Percentiles rank a stretch among this genome's conserved stretches.
phyloP scores from a whole-genome alignment of 2,329 filamentous ascomycete genomes.

The Colletotrichum falcatum region DNA sequence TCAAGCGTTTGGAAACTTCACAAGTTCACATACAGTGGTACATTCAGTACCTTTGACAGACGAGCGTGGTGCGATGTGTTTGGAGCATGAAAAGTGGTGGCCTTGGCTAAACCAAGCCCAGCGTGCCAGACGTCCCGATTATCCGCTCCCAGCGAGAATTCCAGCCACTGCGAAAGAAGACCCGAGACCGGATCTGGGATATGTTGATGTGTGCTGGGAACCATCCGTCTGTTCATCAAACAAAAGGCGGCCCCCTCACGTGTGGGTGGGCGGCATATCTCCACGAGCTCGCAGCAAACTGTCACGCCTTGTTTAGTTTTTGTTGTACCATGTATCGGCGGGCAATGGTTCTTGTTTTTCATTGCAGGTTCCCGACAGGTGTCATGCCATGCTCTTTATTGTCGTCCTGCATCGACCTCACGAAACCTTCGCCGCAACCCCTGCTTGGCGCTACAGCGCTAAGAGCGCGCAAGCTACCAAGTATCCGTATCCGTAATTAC shows the following conservation, averaged over 20 bases:
- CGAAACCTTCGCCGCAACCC: neutral
- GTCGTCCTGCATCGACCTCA: slow-evolving; percentile 4
- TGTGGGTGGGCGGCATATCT: neutral
- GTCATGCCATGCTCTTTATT: neutral
- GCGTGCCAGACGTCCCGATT: slow-evolving; percentile 31
- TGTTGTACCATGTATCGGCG: too few species aligned
- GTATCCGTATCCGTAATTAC: neutral
- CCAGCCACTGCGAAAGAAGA: slow-evolving; percentile 3
- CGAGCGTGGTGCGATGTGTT: neutral
- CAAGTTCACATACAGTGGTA: neutral
- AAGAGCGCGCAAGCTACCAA: neutral
- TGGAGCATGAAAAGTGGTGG: slow-evolving; percentile 19
- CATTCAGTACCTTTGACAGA: too few species aligned
- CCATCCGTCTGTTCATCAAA: slow-evolving; percentile 3
- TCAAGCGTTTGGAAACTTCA: neutral
- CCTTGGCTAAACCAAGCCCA: slow-evolving; percentile 33
- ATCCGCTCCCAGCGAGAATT: slow-evolving; percentile 32
- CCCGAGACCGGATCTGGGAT: slow-evolving; percentile 23
- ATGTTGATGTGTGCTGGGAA: slow-evolving; percentile 5
- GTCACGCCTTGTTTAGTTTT: neutral
- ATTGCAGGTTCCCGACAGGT: neutral
- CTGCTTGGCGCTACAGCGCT: neutral
- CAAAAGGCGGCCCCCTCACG: neutral
- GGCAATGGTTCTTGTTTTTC: neutral
- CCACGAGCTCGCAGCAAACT: neutral